These are phyloP conservation scores for Leonotis leonurus DNA, from an alignment of 257 asterid genomes.

Conservation along the genomic window DNA sequence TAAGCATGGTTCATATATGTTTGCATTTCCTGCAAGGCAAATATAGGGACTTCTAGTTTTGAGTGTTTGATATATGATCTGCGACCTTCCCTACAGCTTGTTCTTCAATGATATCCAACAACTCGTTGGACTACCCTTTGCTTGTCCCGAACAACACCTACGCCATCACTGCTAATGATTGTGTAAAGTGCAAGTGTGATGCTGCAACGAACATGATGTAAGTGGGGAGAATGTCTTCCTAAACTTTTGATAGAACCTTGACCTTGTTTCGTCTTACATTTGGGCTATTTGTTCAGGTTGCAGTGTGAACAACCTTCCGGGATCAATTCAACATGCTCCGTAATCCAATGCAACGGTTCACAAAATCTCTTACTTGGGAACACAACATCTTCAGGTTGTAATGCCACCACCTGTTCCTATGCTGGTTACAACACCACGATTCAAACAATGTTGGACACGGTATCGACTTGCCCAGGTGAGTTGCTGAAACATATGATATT, in stretches of 20 bases:
- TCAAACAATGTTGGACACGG: slow-evolving; percentile 24
- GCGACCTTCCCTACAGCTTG: slow-evolving; percentile 45
- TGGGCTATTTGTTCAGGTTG: slow-evolving; percentile 36
- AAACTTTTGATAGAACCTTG: not conserved
- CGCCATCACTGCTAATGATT: slow-evolving; percentile 55
- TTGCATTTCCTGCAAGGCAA: not conserved
- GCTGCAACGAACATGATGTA: slow-evolving; percentile 59
- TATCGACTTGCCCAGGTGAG: slow-evolving; percentile 56
- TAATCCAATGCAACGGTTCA: slow-evolving; percentile 44
- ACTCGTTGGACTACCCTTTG: slow-evolving; percentile 59
- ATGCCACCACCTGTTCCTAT: slow-evolving; percentile 50
- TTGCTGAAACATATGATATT: not conserved
- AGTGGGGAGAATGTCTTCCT: slow-evolving; percentile 16
- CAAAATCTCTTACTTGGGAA: slow-evolving; percentile 41
- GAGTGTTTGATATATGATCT: not conserved
- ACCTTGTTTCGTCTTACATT: not conserved
- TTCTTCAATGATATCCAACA: slow-evolving; percentile 41
- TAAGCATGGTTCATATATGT: not conserved
- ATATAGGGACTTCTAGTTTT: not conserved
- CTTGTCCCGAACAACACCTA: slow-evolving; percentile 62
- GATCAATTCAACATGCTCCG: slow-evolving; percentile 45
- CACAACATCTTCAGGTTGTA: slow-evolving; percentile 38
- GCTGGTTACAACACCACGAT: slow-evolving; percentile 51
- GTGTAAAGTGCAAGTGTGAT: slow-evolving; percentile 66
- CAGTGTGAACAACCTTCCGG: slow-evolving; percentile 46